Evolutionary conservation across 2,329 filamentous ascomycete species (phyloP), one percentile per base, ranked within the genome.

Genomic region (Achaetomium macrosporum): DNA sequence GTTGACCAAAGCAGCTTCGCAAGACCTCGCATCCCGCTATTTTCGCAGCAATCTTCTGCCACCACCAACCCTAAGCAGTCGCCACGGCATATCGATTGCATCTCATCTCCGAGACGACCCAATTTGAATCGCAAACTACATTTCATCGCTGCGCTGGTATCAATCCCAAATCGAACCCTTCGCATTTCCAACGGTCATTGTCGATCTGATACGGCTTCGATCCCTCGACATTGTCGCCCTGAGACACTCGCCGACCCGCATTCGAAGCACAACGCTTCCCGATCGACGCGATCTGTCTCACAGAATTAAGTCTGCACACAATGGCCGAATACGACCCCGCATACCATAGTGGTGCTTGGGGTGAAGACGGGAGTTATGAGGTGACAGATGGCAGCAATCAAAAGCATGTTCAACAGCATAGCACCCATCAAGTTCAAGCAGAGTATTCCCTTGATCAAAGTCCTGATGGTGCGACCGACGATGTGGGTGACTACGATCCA

Each of bases 401-500:
- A 65, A 74, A 61, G 29, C 42, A 77, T 69, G 72, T 66, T 70
- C 73, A 78, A 69, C 74, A 78, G 70, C 71, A 75, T 75, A 79
- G 75, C 71, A 75, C 76, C 67, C 70, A 60, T 71, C 69, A 79
- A 72, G 72, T 70, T 70, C 71, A 78, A 73, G 73, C 65, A 66
- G 62, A 68, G 61, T 66, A 69, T 59, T 66, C 68, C 64, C 67
- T 69, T 72, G 72, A 70, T 61, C 69, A 70, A 68, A 68, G 70
- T 59, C 69, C 71, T 63, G 71, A 73, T 68, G 73, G 71, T 59
- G 69, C 68, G 59, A 61, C 62, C 62, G 78, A 79, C 59, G 78
- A 79, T 65, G 75, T 72, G 55, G 76, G 70, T 59, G 79, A 81
- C 61, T 82, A 82, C 71, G 78, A 81, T 58, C 78, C 78, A 54